Base-by-base conservation (phyloP, 2,329 filamentous ascomycete genomes). In the Thermomyces lanuginosus region DNA sequence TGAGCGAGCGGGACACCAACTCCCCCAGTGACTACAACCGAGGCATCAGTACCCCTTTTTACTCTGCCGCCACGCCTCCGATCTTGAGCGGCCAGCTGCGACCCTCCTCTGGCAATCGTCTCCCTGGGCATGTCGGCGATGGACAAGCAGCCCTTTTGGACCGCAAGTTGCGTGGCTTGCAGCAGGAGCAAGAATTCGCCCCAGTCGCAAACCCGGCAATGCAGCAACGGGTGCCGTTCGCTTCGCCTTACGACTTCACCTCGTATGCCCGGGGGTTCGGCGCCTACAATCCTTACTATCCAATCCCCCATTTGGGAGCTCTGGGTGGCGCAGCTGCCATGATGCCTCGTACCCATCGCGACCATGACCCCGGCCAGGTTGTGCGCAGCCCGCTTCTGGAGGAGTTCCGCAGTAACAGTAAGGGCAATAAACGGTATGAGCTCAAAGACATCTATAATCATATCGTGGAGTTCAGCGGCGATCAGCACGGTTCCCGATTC, bases 401-500 rank as follows among this genome's bases (percentile, higher is more conserved):
- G 34, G 80, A 92, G 16, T 93, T 91, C 53, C 72, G 78, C 21
- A 63, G 44, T 4, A 78, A 73, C 43, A 67, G 64, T 38, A 91
- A 83, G 49, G 69, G 68, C 0, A 82, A 65, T 49, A 72, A 69
- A 49, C 69, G 72, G 10, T 92, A 73, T 43, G 83, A 92, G 42
- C 62, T 98, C 6, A 84, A 80, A 56, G 80, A 92, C 36, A 86
- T 95, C 22, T 86, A 80, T 46, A 69, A 69, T 29, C 72, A 92
- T 44, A 70, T 95, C 19, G 83, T 92, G 1, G 86, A 93, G 46
- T 95, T 95, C 51, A 84, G 81, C 41, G 86, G 89, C 9, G 89
- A 98, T 45, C 89, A 95, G 49, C 77, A 92, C 41, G 89, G 84
- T 1, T 98, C 89, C 1, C 72, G 89, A 1, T 93, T 93, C 50